These are phyloP conservation scores for Leptomonas pyrrhocoris DNA, from an alignment of 208 protist genomes.

Conservation along the genomic window DNA sequence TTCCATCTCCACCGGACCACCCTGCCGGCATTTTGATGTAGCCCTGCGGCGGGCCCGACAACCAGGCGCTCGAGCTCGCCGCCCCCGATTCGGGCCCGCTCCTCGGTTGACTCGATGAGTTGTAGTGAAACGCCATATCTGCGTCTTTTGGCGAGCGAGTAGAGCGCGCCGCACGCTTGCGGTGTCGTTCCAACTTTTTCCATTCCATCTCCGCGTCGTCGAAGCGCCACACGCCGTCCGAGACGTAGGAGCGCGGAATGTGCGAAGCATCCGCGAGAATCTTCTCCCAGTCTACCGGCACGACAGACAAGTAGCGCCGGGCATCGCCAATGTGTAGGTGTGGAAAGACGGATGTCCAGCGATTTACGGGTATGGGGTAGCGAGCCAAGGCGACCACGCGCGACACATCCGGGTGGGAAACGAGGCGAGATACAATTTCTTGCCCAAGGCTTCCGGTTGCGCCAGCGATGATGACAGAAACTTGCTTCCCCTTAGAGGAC, in stretches of 20 bases:
- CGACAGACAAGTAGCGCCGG: conserved; percentile 54
- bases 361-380: conserved; percentile 56
- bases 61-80: conserved; percentile 14
- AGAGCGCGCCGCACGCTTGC: conserved; percentile 7
- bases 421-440: conserved; percentile 63
- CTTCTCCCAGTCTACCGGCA: conserved; percentile 69
- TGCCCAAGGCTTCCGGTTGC: conserved; percentile 60
- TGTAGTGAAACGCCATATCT: conserved; percentile 4
- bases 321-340: conserved; percentile 54
- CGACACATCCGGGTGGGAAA: conserved; percentile 60
- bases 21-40: conserved; percentile 15
- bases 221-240: conserved; percentile 44
- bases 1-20: conserved; percentile 4
- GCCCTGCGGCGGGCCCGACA: conserved; percentile 2
- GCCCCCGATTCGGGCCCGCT: conserved; percentile 3
- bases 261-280: conserved; percentile 53
- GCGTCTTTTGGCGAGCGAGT: conserved; percentile 3
- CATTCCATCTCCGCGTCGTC: conserved; percentile 31
- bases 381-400: conserved; percentile 67
- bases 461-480: conserved; percentile 67
- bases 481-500: conserved; percentile 45
- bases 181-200: conserved; percentile 14
- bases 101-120: neutral
- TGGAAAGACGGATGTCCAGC: conserved; percentile 55
- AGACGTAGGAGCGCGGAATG: conserved; percentile 49